These are phyloP conservation scores for Anaeramoeba ignava DNA, from an alignment of 78 protist genomes.

Conservation along the genomic window DNA sequence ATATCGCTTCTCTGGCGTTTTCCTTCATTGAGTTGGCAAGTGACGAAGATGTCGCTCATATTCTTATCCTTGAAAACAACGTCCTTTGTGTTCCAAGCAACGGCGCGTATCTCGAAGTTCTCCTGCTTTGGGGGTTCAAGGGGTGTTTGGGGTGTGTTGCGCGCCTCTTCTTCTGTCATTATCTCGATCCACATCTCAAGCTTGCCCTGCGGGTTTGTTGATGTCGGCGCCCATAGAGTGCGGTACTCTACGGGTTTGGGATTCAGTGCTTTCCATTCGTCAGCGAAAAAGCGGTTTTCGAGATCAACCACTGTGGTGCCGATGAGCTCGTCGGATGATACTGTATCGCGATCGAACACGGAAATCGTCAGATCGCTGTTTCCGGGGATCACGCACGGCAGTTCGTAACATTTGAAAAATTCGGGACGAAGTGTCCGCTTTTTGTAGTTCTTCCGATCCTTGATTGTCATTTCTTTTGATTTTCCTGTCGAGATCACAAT, in stretches of 20 bases:
- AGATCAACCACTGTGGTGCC: constrained; percentile 18
- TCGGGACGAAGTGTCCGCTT: constrained; percentile 9
- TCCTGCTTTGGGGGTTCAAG: constrained; percentile 11
- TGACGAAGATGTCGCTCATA: constrained; percentile 19
- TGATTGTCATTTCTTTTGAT: background rate
- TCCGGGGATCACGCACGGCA: constrained; percentile 18
- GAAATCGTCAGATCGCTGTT: constrained; percentile 10
- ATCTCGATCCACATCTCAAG: constrained; percentile 23
- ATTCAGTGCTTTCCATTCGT: constrained; percentile 4
- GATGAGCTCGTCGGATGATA: constrained; percentile 15
- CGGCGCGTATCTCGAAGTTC: constrained; percentile 16
- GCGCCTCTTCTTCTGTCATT: constrained; percentile 21
- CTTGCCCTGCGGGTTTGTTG: constrained; percentile 24
- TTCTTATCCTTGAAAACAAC: constrained; percentile 23
- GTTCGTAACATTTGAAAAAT: constrained; percentile 4
- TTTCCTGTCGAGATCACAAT: background rate
- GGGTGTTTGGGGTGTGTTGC: constrained; percentile 2
- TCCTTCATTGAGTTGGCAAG: constrained; percentile 11
- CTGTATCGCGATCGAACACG: constrained; percentile 5
- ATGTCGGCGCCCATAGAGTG: constrained; percentile 17
- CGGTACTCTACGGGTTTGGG: constrained; percentile 18
- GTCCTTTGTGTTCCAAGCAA: constrained; percentile 21
- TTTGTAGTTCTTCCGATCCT: constrained; percentile 10
- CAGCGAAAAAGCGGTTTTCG: constrained; percentile 3
- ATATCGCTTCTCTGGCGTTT: constrained; percentile 18